Conservation (phyloP, 768 basidiomycete species). For the Chalciporus piperatus region DNA sequence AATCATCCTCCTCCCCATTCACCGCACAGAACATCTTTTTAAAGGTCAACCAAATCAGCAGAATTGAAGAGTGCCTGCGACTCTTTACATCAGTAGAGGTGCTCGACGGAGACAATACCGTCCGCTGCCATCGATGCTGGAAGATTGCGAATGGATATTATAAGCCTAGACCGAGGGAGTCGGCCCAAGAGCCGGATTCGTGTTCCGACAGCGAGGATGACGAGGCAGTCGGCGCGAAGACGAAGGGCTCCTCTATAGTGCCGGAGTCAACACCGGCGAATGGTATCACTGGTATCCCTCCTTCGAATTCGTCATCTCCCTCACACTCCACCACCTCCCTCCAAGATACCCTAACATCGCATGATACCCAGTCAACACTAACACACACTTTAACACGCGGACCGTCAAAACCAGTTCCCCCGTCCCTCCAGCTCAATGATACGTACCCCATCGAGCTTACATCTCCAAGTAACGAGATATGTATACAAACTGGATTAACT, state of each 20-base stretch:
- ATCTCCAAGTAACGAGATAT: conserved; percentile 10
- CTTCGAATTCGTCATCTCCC: conserved; percentile 12
- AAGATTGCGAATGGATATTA: conserved; percentile 77
- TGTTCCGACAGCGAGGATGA: conserved; percentile 35
- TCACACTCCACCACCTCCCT: conserved; percentile 41
- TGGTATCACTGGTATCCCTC: not conserved
- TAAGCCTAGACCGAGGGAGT: conserved; percentile 25
- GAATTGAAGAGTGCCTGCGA: conserved; percentile 69
- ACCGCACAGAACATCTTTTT: conserved; percentile 27
- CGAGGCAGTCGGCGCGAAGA: conserved; percentile 20
- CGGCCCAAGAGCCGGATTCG: conserved; percentile 26
- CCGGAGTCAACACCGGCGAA: conserved; percentile 29
- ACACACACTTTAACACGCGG: conserved; percentile 2
- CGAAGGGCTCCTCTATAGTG: conserved; percentile 13
- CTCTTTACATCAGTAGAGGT: conserved; percentile 94
- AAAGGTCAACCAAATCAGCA: conserved; percentile 26
- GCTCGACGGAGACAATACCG: conserved; percentile 90
- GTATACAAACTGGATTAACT: conserved; percentile 40
- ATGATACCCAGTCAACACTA: conserved; percentile 23
- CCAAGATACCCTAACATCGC: conserved; percentile 25
- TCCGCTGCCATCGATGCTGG: conserved; percentile 93
- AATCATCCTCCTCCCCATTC: conserved; percentile 13
- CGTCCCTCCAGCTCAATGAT: conserved; percentile 30
- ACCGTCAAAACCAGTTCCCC: conserved; percentile 16
- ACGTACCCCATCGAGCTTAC: conserved; percentile 19